Base-by-base conservation (phyloP, 2,329 filamentous ascomycete genomes). In the Ophiocordyceps camponoti-saundersi region DNA sequence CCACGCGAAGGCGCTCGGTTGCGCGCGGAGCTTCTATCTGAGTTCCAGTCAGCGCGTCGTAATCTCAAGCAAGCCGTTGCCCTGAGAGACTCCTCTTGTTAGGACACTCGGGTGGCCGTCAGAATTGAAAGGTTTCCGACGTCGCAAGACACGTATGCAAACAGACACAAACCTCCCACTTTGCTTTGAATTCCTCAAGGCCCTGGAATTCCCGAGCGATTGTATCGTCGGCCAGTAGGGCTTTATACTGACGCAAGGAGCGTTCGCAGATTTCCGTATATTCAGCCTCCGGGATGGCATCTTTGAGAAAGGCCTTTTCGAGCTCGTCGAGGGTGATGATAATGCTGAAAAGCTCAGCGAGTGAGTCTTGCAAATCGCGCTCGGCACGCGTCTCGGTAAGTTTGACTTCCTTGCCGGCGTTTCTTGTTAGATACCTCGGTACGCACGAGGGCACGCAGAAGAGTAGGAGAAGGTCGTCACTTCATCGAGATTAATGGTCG, bases 291-390 rank as follows among this genome's bases (percentile, higher is more conserved):
- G 84, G 78, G 45, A 98, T 82, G 21, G 88, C 90, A 70, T 98
- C 92, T 59, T 95, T 93, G 39, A 98, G 77, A 59, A 95, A 98
- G 0, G 90, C 93, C 63, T 93, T 95, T 59, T 98, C 92, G 2
- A 98, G 76, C 52, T 93, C 88, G 60, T 98, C 92, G 3, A 98
- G 72, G 0, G 92, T 96, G 51, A 95, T 77, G 36, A 98, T 90
- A 54, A 98, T 96, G 66, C 89, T 95, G 66, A 96, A 98, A 22
- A 98, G 81, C 65, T 98, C 92, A 47, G 90, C 92, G 15, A 98
- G 78, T 1, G 92, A 96, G 59, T 96, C 92, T 62, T 95, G 87
- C 1, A 96, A 72, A 60, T 98, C 89, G 50, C 90, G 82, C 66
- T 96, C 90, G 40, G 85, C 82, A 54, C 85, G 80, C 21, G 82